Base-by-base conservation (phyloP, 305 asterid species). In the Fraxinus baroniana region DNA sequence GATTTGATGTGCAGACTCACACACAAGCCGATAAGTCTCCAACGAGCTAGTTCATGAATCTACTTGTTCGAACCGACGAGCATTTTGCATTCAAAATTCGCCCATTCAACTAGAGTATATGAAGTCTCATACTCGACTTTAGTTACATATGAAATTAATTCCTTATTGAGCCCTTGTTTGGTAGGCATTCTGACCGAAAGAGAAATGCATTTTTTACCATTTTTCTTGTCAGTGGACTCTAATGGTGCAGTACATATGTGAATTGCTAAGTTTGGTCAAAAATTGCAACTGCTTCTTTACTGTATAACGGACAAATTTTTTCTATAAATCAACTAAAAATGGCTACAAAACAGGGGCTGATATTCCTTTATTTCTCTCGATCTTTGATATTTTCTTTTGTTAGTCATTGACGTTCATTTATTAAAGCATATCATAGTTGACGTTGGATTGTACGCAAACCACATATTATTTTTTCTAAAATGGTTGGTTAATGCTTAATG, bases 401-500 rank as follows among this genome's bases (percentile, higher is more conserved):
- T 46, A 13, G 4, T 44, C 5, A 0, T 46, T 46, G 57, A 17
- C 20, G 4, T 1, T 15, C 7, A 15, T 49, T 3, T 49, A 15
- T 49, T 49, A 4, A 49, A 49, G 20, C 5, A 4, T 49, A 15
- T 49, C 60, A 15, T 49, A 49, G 2, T 49, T 15, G 20, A 49
- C 17, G 60, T 49, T 49, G 20, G 6, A 49, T 49, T 49, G 60
- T 15, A 49, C 60, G 60, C 60, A 49, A 49, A 15, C 18, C 2
- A 18, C 60, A 49, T 49, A 5, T 37, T 37, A 37, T 7, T 37
- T 37, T 49, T 49, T 17, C 7, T 49, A 78, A 83, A 72, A 81
- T 86, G 83, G 74, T 44, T 78, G 80, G 76, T 78, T 80, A 86
- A 80, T 74, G 83, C 89, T 81, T 82, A 74, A 41, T 52, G 81